These are phyloP conservation scores for Ogataea degrootiae DNA, from an alignment of 805 yeast genomes.

Conservation along the genomic window DNA sequence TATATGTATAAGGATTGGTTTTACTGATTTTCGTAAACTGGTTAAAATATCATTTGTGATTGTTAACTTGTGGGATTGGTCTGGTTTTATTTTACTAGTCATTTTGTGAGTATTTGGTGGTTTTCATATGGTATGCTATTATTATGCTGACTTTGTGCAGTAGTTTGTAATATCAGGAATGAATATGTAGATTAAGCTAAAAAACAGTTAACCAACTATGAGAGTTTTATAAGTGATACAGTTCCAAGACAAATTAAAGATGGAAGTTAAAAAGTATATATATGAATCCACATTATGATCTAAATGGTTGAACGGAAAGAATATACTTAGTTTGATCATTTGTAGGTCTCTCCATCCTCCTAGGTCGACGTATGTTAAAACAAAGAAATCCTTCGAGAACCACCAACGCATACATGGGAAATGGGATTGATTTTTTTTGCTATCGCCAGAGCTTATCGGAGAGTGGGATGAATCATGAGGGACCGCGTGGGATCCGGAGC, in stretches of 20 bases:
- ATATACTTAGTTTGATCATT: no score
- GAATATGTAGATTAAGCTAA: neutral
- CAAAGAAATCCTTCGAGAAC: no score
- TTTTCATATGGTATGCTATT: no score
- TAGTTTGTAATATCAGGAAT: neutral
- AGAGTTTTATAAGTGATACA: no score
- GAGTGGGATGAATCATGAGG: neutral
- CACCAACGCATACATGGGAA: no score
- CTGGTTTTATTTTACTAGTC: no score
- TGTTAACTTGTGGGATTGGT: neutral
- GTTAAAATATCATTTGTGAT: neutral
- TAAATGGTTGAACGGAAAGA: no score
- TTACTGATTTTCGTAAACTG: constrained; percentile 2
- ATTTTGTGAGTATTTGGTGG: no score
- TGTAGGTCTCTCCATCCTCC: no score
- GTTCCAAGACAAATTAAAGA: neutral
- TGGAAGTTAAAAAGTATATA: neutral
- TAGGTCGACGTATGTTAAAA: no score
- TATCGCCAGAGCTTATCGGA: neutral
- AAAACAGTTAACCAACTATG: neutral
- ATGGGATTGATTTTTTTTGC: neutral
- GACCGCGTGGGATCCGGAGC: neutral
- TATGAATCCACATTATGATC: no score
- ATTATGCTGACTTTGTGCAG: neutral
- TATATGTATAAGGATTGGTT: constrained; percentile 27